Percentiles rank a stretch among this genome's conserved stretches.
Evolutionary conservation across 805 yeast genomes (phyloP).

Genomic region (Pichia pseudocactophila): DNA sequence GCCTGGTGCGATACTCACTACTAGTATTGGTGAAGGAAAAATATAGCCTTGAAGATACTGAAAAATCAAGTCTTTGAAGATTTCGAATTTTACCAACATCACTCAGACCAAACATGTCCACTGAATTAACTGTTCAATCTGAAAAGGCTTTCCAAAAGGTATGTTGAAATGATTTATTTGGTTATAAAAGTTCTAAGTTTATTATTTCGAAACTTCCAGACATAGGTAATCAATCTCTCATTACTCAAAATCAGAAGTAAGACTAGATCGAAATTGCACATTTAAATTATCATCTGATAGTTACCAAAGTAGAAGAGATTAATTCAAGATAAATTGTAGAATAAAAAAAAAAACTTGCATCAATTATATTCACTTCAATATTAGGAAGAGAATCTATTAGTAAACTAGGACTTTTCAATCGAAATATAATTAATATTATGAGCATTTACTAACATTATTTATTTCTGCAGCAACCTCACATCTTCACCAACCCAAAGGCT

Average conservation of each 20-base stretch:
- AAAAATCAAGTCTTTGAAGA: background rate
- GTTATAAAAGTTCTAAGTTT: background rate
- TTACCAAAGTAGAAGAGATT: too few species aligned
- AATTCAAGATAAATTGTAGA: too few species aligned
- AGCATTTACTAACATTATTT: constrained; percentile 5
- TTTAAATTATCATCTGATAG: too few species aligned
- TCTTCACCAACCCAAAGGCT: constrained; percentile 99
- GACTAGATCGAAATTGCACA: too few species aligned
- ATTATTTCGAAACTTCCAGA: background rate
- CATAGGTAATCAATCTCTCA: too few species aligned
- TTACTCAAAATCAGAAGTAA: too few species aligned
- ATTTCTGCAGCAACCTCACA: constrained; percentile 91
- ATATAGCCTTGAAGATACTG: background rate
- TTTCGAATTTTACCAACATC: constrained; percentile 4
- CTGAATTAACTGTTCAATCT: constrained; percentile 99
- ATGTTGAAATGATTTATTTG: constrained; percentile 28
- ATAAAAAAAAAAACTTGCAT: too few species aligned
- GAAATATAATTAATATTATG: too few species aligned
- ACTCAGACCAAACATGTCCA: constrained; percentile 57
- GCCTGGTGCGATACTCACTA: background rate
- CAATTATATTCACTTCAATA: too few species aligned
- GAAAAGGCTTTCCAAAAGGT: constrained; percentile 99
- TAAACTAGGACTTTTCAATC: too few species aligned
- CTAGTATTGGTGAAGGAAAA: background rate
- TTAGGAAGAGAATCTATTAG: too few species aligned